A percentile compares a stretch with the other conserved stretches of the same genome.
Conservation (phyloP, 2,329 filamentous ascomycete genomes). For the Scolecobasidium constrictum region DNA sequence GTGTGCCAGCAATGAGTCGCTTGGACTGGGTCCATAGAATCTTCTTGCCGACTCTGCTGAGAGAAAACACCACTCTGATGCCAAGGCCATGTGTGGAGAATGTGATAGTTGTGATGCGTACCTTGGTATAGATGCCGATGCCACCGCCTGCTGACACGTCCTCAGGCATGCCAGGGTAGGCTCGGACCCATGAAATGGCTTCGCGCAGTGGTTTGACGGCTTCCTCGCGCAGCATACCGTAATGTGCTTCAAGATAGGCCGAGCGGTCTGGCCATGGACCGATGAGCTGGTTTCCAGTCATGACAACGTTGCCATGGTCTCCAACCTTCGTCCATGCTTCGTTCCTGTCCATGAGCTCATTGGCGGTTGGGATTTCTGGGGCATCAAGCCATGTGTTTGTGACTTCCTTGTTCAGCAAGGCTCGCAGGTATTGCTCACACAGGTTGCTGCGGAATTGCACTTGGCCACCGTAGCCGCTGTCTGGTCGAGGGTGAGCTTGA, state of each 20-base stretch:
- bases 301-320: constrained; percentile 1
- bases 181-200: constrained; percentile 48
- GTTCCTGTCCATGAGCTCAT: constrained; percentile 38
- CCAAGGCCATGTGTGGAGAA: constrained; percentile 53
- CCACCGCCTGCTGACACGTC: constrained; percentile 26
- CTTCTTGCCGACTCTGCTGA: constrained; percentile 9
- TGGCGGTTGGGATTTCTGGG: constrained; percentile 44
- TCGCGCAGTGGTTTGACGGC: constrained; percentile 57
- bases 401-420: neutral
- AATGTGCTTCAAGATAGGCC: constrained; percentile 62
- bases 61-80: constrained; percentile 40
- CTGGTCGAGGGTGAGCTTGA: neutral
- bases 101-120: constrained; percentile 47
- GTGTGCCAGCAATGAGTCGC: constrained; percentile 41
- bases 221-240: constrained; percentile 66
- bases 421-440: neutral
- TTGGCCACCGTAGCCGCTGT: neutral
- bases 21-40: constrained; percentile 34
- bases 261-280: constrained; percentile 49
- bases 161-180: constrained; percentile 46
- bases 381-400: constrained; percentile 16
- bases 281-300: constrained; percentile 20
- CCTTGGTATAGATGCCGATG: constrained; percentile 27
- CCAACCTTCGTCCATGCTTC: constrained; percentile 4
- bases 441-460: constrained; percentile 2